Evolutionary conservation across 2,329 filamentous ascomycete species (phyloP).

Genomic region (Sporothrix curviconia): DNA sequence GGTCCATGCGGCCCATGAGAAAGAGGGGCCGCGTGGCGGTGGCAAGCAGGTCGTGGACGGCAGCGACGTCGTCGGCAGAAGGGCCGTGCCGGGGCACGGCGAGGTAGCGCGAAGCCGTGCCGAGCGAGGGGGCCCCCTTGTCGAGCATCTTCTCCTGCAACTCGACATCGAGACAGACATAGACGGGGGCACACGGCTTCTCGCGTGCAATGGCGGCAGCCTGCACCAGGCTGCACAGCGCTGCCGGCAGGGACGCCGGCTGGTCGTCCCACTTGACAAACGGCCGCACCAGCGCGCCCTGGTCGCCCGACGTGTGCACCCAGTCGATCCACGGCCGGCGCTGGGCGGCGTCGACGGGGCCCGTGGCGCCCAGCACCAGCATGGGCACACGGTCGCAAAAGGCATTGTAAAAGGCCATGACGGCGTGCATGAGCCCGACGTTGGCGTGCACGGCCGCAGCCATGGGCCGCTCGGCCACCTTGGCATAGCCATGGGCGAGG

Average conservation of each 20-base stretch:
- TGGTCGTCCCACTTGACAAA: conserved; percentile 15
- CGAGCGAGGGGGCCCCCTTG: background rate
- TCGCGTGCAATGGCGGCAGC: background rate
- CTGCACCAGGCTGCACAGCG: conserved; percentile 6
- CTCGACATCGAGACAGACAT: conserved; percentile 12
- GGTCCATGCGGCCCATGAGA: conserved; percentile 9
- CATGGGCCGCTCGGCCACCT: conserved; percentile 11
- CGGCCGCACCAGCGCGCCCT: conserved; percentile 7
- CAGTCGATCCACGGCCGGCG: conserved; percentile 14
- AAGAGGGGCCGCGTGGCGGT: background rate
- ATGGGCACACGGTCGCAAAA: conserved; percentile 12
- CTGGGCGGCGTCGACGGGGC: conserved; percentile 8
- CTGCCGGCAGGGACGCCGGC: conserved; percentile 8
- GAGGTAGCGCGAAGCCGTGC: conserved; percentile 4
- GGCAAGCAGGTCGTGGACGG: background rate
- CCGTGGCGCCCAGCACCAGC: conserved; percentile 7
- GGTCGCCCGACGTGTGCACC: conserved; percentile 11
- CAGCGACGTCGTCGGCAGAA: background rate
- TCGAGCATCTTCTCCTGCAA: conserved; percentile 8
- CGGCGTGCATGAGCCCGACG: conserved; percentile 11
- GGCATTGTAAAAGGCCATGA: conserved; percentile 13
- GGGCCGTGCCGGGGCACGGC: background rate
- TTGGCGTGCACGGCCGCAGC: conserved; percentile 11
- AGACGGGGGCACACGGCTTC: conserved; percentile 1
- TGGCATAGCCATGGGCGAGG: conserved; percentile 12